phyloP scores from a whole-genome alignment of 768 basidiomycete genomes.

The Boletellus emodensis region DNA sequence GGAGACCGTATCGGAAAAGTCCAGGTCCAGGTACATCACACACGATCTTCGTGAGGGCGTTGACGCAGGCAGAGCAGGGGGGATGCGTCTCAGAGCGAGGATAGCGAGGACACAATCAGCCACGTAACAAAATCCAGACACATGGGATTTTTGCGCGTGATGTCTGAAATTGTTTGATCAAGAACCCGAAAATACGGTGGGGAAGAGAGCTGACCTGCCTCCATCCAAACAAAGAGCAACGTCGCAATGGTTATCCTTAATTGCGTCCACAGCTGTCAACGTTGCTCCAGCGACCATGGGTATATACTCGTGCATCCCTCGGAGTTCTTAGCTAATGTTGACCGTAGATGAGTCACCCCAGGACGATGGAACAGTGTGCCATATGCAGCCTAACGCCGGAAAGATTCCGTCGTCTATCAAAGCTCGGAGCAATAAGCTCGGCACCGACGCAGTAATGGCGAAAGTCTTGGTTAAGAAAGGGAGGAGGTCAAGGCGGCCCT shows the following conservation, averaged over 20 bases:
- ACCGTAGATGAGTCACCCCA: no score
- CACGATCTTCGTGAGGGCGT: slow-evolving; percentile 42
- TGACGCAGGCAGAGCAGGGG: slow-evolving; percentile 10
- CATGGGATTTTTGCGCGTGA: slow-evolving; percentile 73
- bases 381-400: no score
- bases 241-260: slow-evolving; percentile 49
- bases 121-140: slow-evolving; percentile 93
- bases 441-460: no score
- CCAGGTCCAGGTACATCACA: slow-evolving; percentile 88
- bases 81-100: slow-evolving; percentile 54
- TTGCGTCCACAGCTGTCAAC: slow-evolving; percentile 62
- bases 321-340: no score
- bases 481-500: no score
- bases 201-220: slow-evolving; percentile 51
- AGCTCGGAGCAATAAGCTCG: no score
- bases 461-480: no score
- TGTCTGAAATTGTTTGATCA: slow-evolving; percentile 47
- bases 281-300: slow-evolving; percentile 72
- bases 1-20: slow-evolving; percentile 87
- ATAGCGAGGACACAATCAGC: slow-evolving; percentile 85
- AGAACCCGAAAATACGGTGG: neutral
- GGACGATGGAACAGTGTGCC: no score
- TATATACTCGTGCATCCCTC: slow-evolving; percentile 64
- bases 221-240: slow-evolving; percentile 89
- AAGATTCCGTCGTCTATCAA: no score